Percentiles rank a stretch among this genome's conserved stretches.
Conservation (phyloP, 345 rosid species). For the Pseudoturritis turrita region DNA sequence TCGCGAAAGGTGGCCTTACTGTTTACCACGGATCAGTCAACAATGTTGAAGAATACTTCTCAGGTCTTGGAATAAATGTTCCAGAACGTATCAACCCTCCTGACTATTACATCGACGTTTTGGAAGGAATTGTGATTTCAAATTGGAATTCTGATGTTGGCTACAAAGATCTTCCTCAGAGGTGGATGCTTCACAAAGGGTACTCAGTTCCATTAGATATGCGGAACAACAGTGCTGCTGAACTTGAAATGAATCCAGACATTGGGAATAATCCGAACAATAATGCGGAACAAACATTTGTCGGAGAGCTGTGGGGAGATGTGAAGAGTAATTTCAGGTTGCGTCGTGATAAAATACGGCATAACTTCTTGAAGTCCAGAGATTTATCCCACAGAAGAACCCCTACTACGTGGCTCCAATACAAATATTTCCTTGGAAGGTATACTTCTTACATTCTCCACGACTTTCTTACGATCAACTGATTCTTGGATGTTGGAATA, state of each 20-base stretch:
- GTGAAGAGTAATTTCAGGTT: slow-evolving; percentile 54
- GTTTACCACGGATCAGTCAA: slow-evolving; percentile 80
- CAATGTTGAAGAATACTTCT: slow-evolving; percentile 80
- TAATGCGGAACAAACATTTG: slow-evolving; percentile 57
- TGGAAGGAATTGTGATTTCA: slow-evolving; percentile 74
- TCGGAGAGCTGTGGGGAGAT: slow-evolving; percentile 85
- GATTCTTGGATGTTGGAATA: background rate
- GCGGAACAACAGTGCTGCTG: slow-evolving; percentile 41
- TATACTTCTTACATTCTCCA: slow-evolving; percentile 12
- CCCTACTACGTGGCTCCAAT: slow-evolving; percentile 61
- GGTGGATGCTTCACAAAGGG: slow-evolving; percentile 93
- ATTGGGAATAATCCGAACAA: slow-evolving; percentile 22
- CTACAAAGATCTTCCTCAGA: slow-evolving; percentile 69
- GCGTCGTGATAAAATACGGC: slow-evolving; percentile 61
- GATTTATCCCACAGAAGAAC: slow-evolving; percentile 71
- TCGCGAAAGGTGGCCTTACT: slow-evolving; percentile 84
- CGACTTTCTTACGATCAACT: background rate
- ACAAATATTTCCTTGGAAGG: slow-evolving; percentile 88
- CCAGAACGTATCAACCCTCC: slow-evolving; percentile 95
- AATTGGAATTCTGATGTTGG: slow-evolving; percentile 41
- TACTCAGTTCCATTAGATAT: slow-evolving; percentile 68
- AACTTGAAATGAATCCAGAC: slow-evolving; percentile 26
- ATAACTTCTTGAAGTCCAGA: slow-evolving; percentile 54
- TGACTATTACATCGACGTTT: slow-evolving; percentile 77
- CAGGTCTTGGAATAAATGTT: slow-evolving; percentile 67